Percentiles rank a stretch among this genome's conserved stretches.
Conservation (phyloP, 1,284 basidiomycete genomes). For the Tilletia setariae region DNA sequence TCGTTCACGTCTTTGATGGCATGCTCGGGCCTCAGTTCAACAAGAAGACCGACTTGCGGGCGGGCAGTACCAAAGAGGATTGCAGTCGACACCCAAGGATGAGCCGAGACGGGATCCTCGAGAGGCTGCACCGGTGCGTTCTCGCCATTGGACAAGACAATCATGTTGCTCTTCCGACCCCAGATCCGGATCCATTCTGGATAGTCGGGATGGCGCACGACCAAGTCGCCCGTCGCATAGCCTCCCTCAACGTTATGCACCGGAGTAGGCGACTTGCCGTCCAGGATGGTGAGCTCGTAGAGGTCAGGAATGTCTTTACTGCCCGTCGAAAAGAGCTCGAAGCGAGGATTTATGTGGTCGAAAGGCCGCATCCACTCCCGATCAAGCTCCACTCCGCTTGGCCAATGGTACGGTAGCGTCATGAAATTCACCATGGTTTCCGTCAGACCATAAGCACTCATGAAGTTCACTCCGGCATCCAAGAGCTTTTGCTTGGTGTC, state of each 20-base stretch:
- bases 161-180: background rate
- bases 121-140: background rate
- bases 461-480: background rate
- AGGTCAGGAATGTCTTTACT: background rate
- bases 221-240: background rate
- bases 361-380: background rate
- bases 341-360: background rate
- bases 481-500: background rate
- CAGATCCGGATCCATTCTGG: constrained; percentile 11
- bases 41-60: background rate
- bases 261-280: background rate
- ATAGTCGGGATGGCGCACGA: background rate
- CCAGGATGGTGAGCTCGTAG: background rate
- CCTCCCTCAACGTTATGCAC: background rate
- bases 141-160: constrained; percentile 5
- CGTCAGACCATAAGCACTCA: background rate
- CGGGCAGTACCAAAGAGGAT: background rate
- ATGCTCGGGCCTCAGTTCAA: background rate
- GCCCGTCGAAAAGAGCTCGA: background rate
- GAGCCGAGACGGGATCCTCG: background rate
- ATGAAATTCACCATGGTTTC: background rate
- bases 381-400: background rate
- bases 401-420: no score
- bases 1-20: background rate
- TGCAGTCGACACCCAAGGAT: background rate